Percentiles rank a stretch among this genome's conserved stretches.
Conservation (phyloP, 768 basidiomycete species). For the Agaricus subrufescens region DNA sequence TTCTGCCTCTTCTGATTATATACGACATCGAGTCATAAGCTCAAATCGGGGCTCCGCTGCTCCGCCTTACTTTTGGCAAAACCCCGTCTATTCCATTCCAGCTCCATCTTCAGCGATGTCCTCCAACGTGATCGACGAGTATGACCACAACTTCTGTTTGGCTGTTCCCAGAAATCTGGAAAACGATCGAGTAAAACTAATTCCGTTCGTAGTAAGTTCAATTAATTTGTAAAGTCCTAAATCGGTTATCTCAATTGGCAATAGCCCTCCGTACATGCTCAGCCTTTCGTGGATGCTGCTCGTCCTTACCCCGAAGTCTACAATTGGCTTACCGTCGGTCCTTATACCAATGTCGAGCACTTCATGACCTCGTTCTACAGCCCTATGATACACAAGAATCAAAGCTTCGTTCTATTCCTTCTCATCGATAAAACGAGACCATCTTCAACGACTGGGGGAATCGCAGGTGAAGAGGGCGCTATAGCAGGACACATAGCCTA, state of each 20-base stretch:
- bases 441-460: not conserved
- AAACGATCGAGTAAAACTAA: conserved; percentile 42
- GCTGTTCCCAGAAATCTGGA: conserved; percentile 38
- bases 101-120: not conserved
- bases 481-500: conserved; percentile 54
- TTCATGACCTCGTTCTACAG: conserved; percentile 31
- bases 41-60: no score
- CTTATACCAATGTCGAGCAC: conserved; percentile 32
- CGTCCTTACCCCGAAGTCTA: conserved; percentile 35
- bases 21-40: no score
- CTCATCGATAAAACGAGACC: conserved; percentile 46
- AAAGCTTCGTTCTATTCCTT: conserved; percentile 39
- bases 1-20: no score
- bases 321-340: conserved; percentile 46
- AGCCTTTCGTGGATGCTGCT: conserved; percentile 31
- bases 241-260: not conserved
- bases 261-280: conserved; percentile 42
- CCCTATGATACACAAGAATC: conserved; percentile 28
- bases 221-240: not conserved
- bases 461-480: conserved; percentile 14
- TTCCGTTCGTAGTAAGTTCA: conserved; percentile 42
- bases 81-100: no score
- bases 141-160: conserved; percentile 48
- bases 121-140: conserved; percentile 3
- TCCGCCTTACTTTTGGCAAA: no score